Base-by-base conservation (phyloP, 2,329 filamentous ascomycete genomes). In the Fusarium sp. region DNA sequence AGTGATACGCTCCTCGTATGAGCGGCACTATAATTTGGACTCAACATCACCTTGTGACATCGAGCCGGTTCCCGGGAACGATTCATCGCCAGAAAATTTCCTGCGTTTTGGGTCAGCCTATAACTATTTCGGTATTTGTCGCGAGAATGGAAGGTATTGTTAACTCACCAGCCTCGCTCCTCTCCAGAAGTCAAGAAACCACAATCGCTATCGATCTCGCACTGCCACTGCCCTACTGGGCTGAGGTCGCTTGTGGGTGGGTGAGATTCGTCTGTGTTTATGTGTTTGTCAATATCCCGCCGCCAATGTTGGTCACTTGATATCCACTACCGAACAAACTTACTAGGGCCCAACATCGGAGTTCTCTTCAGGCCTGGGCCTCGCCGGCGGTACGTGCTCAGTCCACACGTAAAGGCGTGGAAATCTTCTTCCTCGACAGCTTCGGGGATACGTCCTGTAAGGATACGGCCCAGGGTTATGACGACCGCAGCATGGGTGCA, bases 401-500 rank as follows among this genome's bases (percentile, higher is more conserved):
- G 80, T 1, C 93, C 92, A 79, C 94, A 96, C 4, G 95, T 97
- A 80, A 92, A 97, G 69, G 94, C 94, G 67, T 88, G 86, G 80
- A 97, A 98, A 81, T 98, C 95, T 71, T 96, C 92, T 59, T 88
- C 88, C 12, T 89, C 89, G 35, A 90, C 86, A 79, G 92, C 90
- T 2, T 90, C 87, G 0, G 95, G 95, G 87, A 96, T 91, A 25
- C 82, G 78, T 1, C 94, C 95, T 4, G 95, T 98, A 76, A 99
- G 85, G 2, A 90, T 91, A 44, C 96, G 88, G 2, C 96, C 96
- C 74, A 96, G 89, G 13, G 93, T 92, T 80, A 99, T 98, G 78
- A 98, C 89, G 16, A 92, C 90, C 8, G 96, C 96, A 3, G 96
- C 96, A 84, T 99, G 96, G 3, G 94, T 93, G 83, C 94, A 97